These are phyloP conservation scores for Fraxinus dipetala DNA, from an alignment of 305 asterid species.

Conservation along the genomic window DNA sequence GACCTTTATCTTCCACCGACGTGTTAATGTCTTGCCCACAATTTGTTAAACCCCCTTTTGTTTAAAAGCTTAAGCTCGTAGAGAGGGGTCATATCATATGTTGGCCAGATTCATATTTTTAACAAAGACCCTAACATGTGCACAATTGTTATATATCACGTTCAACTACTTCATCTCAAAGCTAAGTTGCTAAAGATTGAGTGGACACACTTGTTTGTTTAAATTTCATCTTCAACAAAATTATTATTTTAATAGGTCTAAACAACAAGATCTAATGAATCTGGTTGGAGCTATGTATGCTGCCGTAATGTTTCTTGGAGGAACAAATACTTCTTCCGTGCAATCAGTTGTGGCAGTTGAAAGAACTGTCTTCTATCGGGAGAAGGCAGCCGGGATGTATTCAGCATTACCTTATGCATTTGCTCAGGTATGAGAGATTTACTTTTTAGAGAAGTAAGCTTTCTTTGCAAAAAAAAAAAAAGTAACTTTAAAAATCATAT, in stretches of 20 bases:
- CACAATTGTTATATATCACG: background rate
- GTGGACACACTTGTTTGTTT: background rate
- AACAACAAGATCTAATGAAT: slow-evolving; percentile 35
- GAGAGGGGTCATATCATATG: background rate
- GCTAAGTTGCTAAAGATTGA: background rate
- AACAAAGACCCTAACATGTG: background rate
- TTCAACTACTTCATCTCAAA: background rate
- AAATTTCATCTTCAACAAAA: background rate
- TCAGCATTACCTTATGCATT: slow-evolving; percentile 91
- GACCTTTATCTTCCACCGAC: background rate
- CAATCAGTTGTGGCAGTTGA: slow-evolving; percentile 43
- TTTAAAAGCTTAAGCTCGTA: background rate
- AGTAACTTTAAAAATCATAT: background rate
- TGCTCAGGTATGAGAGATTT: slow-evolving; percentile 58
- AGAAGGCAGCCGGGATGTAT: slow-evolving; percentile 87
- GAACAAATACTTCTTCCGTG: slow-evolving; percentile 35
- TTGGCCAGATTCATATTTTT: background rate
- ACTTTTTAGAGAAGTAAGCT: background rate
- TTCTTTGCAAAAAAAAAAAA: background rate
- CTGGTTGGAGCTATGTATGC: slow-evolving; percentile 44
- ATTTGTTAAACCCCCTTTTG: background rate
- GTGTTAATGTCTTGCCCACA: background rate
- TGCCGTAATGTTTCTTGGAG: slow-evolving; percentile 41
- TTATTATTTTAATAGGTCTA: slow-evolving; percentile 19
- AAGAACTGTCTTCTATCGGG: slow-evolving; percentile 43